Evolutionary conservation across 441 rosid genomes (phyloP), one percentile per base, ranked within the genome.

Genomic region (Cnidoscolus chayamansa): DNA sequence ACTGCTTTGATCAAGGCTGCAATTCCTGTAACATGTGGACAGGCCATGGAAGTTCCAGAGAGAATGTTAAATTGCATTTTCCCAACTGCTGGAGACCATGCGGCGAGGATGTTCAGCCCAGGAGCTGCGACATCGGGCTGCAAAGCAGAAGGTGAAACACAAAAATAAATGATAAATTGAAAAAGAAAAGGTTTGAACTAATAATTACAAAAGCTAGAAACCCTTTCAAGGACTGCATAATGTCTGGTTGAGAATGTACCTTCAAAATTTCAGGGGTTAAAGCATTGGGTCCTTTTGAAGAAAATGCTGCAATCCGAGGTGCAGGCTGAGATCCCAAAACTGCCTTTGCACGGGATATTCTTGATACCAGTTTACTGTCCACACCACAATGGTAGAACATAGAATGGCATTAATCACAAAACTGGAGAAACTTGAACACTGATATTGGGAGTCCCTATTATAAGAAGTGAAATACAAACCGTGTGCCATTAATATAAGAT

Each of bases 1-100:
- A 83, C 90, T 56, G 91, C 94, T 79, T 86, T 90, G 73, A 92
- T 78, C 73, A 90, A 76, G 56, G 96, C 94, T 65, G 93, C 94
- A 51, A 92, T 81, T 48, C 97, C 96, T 32, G 96, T 89, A 74
- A 90, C 62, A 79, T 90, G 97, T 63, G 97, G 97, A 78, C 93
- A 93, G 59, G 96, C 90, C 97, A 92, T 92, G 80, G 96, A 90
- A 13, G 96, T 92, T 67, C 94, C 96, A 40, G 97, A 92, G 72
- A 80, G 83, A 76, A 90, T 77, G 73, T 82, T 83, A 72, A 53
- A 90, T 10, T 80, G 79, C 76, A 70, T 54, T 37, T 76, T 74
- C 17, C 56, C 61, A 58, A 65, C 77, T 31, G 83, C 87, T 59
- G 87, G 89, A n/a, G 88, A 85, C 85, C 86, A 81, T 49, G 92